These are phyloP conservation scores for Selaginella moellendorffii DNA, from an alignment of 75 land plant genomes.

Conservation along the genomic window DNA sequence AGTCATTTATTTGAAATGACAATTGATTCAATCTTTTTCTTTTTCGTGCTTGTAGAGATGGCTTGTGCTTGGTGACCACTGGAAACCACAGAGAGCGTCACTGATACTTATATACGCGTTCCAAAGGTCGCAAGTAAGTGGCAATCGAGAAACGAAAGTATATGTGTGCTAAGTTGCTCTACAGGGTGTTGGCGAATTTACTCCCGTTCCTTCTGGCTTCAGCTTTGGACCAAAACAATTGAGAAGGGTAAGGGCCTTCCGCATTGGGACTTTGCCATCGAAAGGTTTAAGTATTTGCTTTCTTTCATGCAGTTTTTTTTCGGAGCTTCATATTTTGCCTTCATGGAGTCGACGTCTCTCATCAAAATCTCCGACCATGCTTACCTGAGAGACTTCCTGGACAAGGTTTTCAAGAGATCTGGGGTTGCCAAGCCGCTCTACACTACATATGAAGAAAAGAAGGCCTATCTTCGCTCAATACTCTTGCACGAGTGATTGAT, in stretches of 20 bases:
- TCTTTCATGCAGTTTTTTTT: conserved; percentile 6
- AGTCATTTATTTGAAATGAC: neutral
- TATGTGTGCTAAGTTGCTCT: neutral
- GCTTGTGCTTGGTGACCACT: conserved; percentile 4
- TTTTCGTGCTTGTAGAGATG: too few relatives aligned
- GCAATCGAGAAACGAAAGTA: neutral
- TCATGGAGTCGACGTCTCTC: neutral
- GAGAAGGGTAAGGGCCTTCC: neutral
- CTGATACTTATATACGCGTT: neutral
- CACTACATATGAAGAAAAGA: conserved; percentile 25
- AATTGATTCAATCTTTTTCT: neutral
- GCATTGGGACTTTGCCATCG: too few relatives aligned
- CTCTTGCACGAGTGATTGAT: neutral
- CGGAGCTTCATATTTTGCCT: conserved; percentile 7
- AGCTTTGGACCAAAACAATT: conserved; percentile 3
- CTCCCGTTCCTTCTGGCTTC: neutral
- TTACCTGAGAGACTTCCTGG: conserved; percentile 13
- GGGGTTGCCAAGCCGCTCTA: conserved; percentile 23
- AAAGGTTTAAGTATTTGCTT: neutral
- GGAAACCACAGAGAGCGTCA: neutral
- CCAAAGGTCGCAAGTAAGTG: neutral
- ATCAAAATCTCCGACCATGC: conserved; percentile 21
- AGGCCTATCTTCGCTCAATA: conserved; percentile 18
- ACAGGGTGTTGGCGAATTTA: neutral
- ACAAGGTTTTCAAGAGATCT: conserved; percentile 16